Base-by-base conservation (phyloP, 2,329 filamentous ascomycete genomes). In the Xylogone sp. region DNA sequence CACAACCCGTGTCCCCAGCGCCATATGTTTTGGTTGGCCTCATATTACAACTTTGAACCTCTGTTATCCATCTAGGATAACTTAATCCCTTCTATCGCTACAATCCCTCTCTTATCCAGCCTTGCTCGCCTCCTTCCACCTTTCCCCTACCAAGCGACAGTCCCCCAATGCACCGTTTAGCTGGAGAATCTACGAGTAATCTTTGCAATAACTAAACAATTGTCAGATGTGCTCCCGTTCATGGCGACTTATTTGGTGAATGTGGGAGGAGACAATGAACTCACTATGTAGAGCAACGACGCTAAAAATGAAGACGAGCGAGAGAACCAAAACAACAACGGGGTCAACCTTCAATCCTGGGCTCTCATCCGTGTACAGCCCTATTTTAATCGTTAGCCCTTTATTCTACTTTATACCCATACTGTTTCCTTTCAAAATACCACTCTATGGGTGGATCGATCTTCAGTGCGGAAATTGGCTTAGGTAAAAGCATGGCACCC, bases 281-380 rank as follows among this genome's bases (percentile, higher is more conserved):
- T 64, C 84, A 97, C 94, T 91, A 77, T 99, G 94, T 68, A 99
- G 81, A 62, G 91, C 92, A 67, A 99, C 94, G 68, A 99, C 94
- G 68, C 88, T 94, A 78, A 99, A 97, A 74, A 99, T 99, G 75
- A 99, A 99, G 57, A 96, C 94, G 65, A 99, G 83, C 67, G 90
- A 96, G 63, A 99, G 81, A 62, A 97, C 94, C 67, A 99, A 82
- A 59, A 99, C 93, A 60, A 99, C 92, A 54, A 99, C 94, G 20
- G 94, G 94, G 71, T 99, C 94, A 59, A 99, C 94, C 79, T 97
- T 96, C 65, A 99, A 79, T 56, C 94, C 94, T 53, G 94, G 94
- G 59, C 90, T 96, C 78, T 99, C 94, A 69, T 99, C 94, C 53
- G 94, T 99, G 84, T 99, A 99, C 43, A 99, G 86, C 74, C 84